phyloP scores from a whole-genome alignment of 768 basidiomycete genomes.

The Cystobasidium onofrii region DNA sequence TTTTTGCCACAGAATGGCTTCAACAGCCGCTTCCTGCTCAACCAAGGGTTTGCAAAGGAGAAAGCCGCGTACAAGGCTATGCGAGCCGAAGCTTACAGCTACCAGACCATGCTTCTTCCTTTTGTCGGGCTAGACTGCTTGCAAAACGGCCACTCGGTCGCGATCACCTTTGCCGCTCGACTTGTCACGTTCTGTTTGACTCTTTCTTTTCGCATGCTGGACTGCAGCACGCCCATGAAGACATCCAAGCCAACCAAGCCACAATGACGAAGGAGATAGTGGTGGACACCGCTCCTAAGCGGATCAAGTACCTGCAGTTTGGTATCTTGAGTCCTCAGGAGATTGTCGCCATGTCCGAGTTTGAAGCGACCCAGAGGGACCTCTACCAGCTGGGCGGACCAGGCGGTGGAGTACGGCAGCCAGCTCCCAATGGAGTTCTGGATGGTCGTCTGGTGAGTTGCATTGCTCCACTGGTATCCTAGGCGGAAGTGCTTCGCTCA shows the following conservation, averaged over 20 bases:
- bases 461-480: background rate
- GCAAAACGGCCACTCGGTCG: background rate
- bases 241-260: background rate
- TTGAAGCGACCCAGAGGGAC: constrained; percentile 87
- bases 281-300: constrained; percentile 34
- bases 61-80: no score
- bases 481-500: background rate
- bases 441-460: constrained; percentile 74
- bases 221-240: background rate
- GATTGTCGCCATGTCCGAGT: constrained; percentile 89
- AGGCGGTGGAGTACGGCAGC: constrained; percentile 61
- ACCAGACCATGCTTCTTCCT: background rate
- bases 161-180: background rate
- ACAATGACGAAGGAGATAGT: constrained; percentile 33
- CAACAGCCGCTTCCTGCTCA: no score
- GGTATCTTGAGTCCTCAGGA: constrained; percentile 87
- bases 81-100: no score
- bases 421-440: constrained; percentile 83
- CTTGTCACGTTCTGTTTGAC: background rate
- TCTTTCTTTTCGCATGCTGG: background rate
- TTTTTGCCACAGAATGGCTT: no score
- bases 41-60: no score
- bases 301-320: constrained; percentile 84
- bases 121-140: background rate
- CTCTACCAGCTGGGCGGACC: constrained; percentile 60